Conservation (phyloP, 164 flowering plant genomes). For the Vitis rupestris region DNA sequence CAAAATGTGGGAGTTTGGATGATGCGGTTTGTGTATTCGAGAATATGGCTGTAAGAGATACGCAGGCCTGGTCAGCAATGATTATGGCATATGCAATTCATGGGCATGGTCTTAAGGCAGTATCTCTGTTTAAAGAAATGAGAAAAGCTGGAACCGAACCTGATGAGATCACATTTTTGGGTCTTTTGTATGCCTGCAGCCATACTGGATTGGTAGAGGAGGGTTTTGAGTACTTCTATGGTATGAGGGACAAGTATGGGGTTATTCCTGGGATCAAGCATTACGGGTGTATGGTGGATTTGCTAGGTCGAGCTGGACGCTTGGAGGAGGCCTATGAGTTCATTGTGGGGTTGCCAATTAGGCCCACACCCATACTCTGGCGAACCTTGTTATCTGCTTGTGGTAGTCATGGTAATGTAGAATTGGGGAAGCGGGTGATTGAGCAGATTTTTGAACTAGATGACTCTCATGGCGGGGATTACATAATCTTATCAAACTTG, state of each 20-base stretch:
- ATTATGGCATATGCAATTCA: constrained; percentile 66
- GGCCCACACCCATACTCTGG: constrained; percentile 71
- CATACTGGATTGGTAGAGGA: constrained; percentile 61
- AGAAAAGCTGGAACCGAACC: constrained; percentile 33
- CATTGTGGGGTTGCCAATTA: constrained; percentile 47
- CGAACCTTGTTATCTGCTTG: constrained; percentile 71
- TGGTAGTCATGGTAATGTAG: constrained; percentile 50
- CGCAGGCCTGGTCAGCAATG: constrained; percentile 73
- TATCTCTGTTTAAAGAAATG: constrained; percentile 59
- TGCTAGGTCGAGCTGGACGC: constrained; percentile 61
- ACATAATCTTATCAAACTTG: constrained; percentile 66
- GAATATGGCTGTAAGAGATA: constrained; percentile 47
- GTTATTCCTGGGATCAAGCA: constrained; percentile 61
- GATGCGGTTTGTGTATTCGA: constrained; percentile 54
- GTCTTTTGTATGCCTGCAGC: constrained; percentile 62
- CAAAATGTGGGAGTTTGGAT: constrained; percentile 73
- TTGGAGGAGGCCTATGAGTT: constrained; percentile 61
- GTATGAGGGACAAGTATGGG: constrained; percentile 46
- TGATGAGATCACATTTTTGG: constrained; percentile 67
- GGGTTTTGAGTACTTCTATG: constrained; percentile 47
- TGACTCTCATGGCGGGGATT: constrained; percentile 70
- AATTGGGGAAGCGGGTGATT: constrained; percentile 51
- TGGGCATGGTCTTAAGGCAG: constrained; percentile 50
- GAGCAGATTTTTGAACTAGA: constrained; percentile 53
- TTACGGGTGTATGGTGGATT: constrained; percentile 76